phyloP scores from a whole-genome alignment of 345 rosid genomes.

The Gossypium anomalum region DNA sequence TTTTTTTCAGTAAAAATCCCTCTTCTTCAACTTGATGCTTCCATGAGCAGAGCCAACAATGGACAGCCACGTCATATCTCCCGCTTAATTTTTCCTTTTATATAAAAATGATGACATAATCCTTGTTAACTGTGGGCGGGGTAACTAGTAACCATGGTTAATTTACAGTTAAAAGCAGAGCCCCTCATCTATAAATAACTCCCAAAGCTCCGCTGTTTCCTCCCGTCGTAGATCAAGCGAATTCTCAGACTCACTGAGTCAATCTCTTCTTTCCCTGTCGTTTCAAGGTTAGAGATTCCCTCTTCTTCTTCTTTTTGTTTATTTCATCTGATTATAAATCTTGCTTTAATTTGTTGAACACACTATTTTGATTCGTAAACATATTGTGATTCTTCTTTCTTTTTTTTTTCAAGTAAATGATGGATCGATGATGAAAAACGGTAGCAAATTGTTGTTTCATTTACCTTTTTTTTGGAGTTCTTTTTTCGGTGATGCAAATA shows the following conservation, averaged over 20 bases:
- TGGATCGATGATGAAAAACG: background rate
- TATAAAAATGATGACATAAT: background rate
- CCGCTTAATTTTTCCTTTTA: background rate
- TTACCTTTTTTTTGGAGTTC: background rate
- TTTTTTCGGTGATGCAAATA: background rate
- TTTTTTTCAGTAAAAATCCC: background rate
- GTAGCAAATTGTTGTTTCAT: background rate
- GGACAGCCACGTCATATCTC: background rate
- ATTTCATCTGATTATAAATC: background rate
- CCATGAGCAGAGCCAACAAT: background rate
- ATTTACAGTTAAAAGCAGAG: background rate
- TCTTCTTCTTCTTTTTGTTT: background rate
- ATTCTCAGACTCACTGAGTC: background rate
- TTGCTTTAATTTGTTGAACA: background rate
- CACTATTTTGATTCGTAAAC: background rate
- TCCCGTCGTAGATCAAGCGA: background rate
- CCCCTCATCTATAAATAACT: background rate
- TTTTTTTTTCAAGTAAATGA: background rate
- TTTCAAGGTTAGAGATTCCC: background rate
- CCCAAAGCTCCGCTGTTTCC: background rate
- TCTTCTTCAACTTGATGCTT: background rate
- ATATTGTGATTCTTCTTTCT: background rate
- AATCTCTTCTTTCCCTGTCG: background rate
- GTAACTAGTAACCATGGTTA: background rate
- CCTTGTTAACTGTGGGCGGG: constrained; percentile 3